Percentiles rank a stretch among this genome's conserved stretches.
phyloP scores from a whole-genome alignment of 768 basidiomycete genomes.

The Tylopilus sp. region DNA sequence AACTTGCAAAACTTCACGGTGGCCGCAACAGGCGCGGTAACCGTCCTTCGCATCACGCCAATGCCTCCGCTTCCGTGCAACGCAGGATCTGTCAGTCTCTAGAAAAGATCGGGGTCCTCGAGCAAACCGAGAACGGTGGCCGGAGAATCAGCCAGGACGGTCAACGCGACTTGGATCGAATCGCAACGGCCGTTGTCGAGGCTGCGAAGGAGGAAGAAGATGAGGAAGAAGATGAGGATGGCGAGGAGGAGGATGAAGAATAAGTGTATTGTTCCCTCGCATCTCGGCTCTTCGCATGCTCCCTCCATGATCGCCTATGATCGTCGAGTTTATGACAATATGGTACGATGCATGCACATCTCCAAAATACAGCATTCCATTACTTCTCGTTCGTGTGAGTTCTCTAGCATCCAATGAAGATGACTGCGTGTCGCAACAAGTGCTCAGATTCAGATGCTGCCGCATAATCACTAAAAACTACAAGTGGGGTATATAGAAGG shows the following conservation, averaged over 20 bases:
- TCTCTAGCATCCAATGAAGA: no score
- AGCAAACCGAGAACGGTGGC: slow-evolving; percentile 90
- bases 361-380: slow-evolving; percentile 30
- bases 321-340: slow-evolving; percentile 28
- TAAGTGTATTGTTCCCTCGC: slow-evolving; percentile 20
- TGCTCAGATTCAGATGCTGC: no score
- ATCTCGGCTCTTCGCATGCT: slow-evolving; percentile 20
- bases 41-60: slow-evolving; percentile 92
- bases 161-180: slow-evolving; percentile 91
- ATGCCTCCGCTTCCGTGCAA: slow-evolving; percentile 84
- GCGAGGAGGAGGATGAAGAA: slow-evolving; percentile 52
- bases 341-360: slow-evolving; percentile 40
- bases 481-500: no score
- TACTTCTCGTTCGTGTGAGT: no score
- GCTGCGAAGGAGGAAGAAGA: slow-evolving; percentile 69
- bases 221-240: slow-evolving; percentile 71
- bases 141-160: slow-evolving; percentile 96
- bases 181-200: slow-evolving; percentile 87
- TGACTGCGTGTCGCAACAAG: no score
- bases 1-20: slow-evolving; percentile 94
- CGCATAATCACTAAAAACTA: no score
- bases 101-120: slow-evolving; percentile 98
- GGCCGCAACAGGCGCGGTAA: slow-evolving; percentile 93
- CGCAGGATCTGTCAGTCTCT: slow-evolving; percentile 95
- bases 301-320: slow-evolving; percentile 21